A percentile compares a stretch with the other conserved stretches of the same genome.
These are phyloP conservation scores for Xylariaceae sp. DNA, from an alignment of 2,329 filamentous ascomycete species.

Conservation along the genomic window DNA sequence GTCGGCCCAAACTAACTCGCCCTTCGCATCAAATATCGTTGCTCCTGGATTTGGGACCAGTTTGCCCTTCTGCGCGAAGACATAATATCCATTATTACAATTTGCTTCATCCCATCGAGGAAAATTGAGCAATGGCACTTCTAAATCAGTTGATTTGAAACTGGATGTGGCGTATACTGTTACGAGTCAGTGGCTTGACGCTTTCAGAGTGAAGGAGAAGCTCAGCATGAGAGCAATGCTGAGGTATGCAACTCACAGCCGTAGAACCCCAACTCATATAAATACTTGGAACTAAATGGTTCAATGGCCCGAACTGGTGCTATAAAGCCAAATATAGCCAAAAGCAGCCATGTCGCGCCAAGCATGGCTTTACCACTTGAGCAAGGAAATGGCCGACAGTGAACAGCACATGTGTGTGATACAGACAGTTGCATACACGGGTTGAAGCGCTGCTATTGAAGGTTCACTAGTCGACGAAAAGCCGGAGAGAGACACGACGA, in stretches of 20 bases:
- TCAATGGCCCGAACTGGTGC: slow-evolving; percentile 4
- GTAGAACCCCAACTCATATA: slow-evolving; percentile 15
- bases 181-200: not conserved
- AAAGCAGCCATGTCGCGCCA: slow-evolving; percentile 3
- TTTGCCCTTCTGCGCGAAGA: slow-evolving; percentile 19
- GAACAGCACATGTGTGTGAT: not conserved
- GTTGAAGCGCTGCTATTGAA: too few species aligned
- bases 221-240: not conserved
- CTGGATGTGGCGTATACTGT: slow-evolving; percentile 14
- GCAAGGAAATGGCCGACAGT: not conserved
- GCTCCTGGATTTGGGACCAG: slow-evolving; percentile 16
- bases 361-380: slow-evolving; percentile 10
- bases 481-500: too few species aligned
- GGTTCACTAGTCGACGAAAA: too few species aligned
- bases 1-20: slow-evolving; percentile 19
- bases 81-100: slow-evolving; percentile 15
- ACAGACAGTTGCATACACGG: too few species aligned
- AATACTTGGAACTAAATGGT: slow-evolving; percentile 7
- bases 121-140: slow-evolving; percentile 13
- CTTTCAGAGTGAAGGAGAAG: not conserved
- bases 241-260: slow-evolving; percentile 11
- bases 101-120: slow-evolving; percentile 11
- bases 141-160: slow-evolving; percentile 14
- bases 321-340: slow-evolving; percentile 2
- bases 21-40: slow-evolving; percentile 15